Conservation (phyloP, 768 basidiomycete genomes). For the Panellus pusillus region DNA sequence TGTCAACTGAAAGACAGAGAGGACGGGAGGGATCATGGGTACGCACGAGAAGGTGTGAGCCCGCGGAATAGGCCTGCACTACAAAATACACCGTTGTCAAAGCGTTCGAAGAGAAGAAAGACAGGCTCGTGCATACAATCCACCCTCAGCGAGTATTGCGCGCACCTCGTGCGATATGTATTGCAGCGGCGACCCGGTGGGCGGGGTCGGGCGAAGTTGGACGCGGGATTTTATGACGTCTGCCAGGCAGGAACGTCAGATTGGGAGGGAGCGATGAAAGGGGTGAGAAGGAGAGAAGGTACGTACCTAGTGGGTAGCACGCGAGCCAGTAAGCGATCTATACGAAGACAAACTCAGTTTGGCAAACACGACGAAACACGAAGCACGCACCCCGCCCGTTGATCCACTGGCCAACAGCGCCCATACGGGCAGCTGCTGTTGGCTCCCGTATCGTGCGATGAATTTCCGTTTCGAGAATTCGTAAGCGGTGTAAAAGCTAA, state of each 20-base stretch:
- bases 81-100: too few relatives aligned
- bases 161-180: conserved; percentile 78
- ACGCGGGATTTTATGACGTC: conserved; percentile 93
- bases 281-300: not conserved
- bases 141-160: conserved; percentile 66
- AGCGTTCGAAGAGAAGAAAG: too few relatives aligned
- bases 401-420: conserved; percentile 81
- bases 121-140: too few relatives aligned
- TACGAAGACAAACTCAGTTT: not conserved
- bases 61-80: conserved; percentile 72
- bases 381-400: conserved; percentile 68
- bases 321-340: conserved; percentile 92
- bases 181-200: conserved; percentile 66
- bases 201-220: conserved; percentile 76
- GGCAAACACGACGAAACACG: too few relatives aligned
- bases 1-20: too few relatives aligned
- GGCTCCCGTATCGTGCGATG: conserved; percentile 52
- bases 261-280: too few relatives aligned
- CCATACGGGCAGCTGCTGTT: conserved; percentile 73
- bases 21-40: not conserved
- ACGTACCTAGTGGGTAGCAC: conserved; percentile 80
- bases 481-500: conserved; percentile 80
- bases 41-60: conserved; percentile 74
- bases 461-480: conserved; percentile 88
- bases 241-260: too few relatives aligned